These are phyloP conservation scores for Metschnikowia sp. DNA, from an alignment of 805 yeast genomes.

Conservation along the genomic window DNA sequence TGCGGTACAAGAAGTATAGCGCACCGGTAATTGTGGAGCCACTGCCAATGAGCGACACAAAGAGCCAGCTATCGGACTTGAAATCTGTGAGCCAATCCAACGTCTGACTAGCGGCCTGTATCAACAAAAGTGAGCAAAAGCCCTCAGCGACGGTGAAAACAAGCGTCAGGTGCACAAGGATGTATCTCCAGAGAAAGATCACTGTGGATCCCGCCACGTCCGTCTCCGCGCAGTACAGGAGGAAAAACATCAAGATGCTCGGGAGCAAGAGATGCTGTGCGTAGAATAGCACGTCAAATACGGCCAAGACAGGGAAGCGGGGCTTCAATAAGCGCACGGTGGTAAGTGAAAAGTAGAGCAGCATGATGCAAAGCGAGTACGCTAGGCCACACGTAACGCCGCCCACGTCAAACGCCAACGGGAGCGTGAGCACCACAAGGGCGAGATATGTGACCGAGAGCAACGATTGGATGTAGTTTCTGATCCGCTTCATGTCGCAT, in stretches of 20 bases:
- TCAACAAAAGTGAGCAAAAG: conserved; percentile 83
- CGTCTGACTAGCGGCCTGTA: conserved; percentile 87
- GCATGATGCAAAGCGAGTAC: conserved; percentile 61
- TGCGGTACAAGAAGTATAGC: conserved; percentile 74
- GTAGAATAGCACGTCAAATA: conserved; percentile 59
- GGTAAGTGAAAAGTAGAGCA: conserved; percentile 66
- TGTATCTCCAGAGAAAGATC: conserved; percentile 65
- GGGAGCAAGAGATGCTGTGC: conserved; percentile 83
- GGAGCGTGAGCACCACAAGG: conserved; percentile 76
- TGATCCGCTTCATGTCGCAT: conserved; percentile 13
- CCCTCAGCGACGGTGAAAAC: conserved; percentile 89
- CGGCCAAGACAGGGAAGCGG: conserved; percentile 38
- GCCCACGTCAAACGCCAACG: conserved; percentile 91
- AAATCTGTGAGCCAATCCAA: conserved; percentile 60
- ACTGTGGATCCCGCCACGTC: conserved; percentile 16
- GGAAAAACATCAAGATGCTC: conserved; percentile 66
- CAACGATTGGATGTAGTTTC: conserved; percentile 11
- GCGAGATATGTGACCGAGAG: conserved; percentile 46
- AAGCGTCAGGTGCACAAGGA: conserved; percentile 80
- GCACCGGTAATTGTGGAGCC: conserved; percentile 76
- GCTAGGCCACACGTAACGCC: conserved; percentile 88
- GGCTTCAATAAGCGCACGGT: conserved; percentile 59
- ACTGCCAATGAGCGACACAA: conserved; percentile 65
- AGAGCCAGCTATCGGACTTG: conserved; percentile 75
- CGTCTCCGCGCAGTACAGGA: conserved; percentile 22